Evolutionary conservation across 2,329 filamentous ascomycete genomes (phyloP).

Genomic region (Trichoderma sp.): DNA sequence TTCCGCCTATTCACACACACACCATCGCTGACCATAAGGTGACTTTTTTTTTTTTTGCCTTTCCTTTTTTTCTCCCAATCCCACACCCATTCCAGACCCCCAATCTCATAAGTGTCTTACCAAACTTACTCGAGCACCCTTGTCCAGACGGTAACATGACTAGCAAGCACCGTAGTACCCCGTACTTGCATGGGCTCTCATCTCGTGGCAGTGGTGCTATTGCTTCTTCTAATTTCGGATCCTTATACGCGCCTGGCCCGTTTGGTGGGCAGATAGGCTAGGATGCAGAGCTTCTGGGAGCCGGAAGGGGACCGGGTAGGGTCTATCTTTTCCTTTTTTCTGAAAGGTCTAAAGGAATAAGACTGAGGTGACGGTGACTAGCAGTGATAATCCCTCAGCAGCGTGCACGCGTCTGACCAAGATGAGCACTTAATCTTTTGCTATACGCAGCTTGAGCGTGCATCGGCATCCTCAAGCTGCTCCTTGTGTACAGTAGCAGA

Average conservation of each 20-base stretch:
- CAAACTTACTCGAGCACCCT: background rate
- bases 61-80: background rate
- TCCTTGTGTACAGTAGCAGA: background rate
- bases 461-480: background rate
- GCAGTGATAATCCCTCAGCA: conserved; percentile 5
- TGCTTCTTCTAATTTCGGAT: conserved; percentile 19
- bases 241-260: conserved; percentile 10
- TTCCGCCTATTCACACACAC: background rate
- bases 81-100: background rate
- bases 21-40: background rate
- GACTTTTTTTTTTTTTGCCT: background rate
- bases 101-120: conserved; percentile 11
- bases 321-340: background rate
- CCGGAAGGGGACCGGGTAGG: background rate
- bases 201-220: conserved; percentile 23
- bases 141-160: conserved; percentile 8
- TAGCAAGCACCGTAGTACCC: conserved; percentile 1
- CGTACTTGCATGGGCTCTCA: conserved; percentile 24
- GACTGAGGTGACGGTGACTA: background rate
- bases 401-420: background rate
- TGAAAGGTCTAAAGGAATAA: background rate
- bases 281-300: background rate
- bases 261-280: background rate
- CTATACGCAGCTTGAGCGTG: background rate
- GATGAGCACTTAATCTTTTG: conserved; percentile 14